A percentile compares a stretch with the other conserved stretches of the same genome.
These are phyloP conservation scores for Maudiozyma serrabonitensis DNA, from an alignment of 805 yeast genomes.

Conservation along the genomic window DNA sequence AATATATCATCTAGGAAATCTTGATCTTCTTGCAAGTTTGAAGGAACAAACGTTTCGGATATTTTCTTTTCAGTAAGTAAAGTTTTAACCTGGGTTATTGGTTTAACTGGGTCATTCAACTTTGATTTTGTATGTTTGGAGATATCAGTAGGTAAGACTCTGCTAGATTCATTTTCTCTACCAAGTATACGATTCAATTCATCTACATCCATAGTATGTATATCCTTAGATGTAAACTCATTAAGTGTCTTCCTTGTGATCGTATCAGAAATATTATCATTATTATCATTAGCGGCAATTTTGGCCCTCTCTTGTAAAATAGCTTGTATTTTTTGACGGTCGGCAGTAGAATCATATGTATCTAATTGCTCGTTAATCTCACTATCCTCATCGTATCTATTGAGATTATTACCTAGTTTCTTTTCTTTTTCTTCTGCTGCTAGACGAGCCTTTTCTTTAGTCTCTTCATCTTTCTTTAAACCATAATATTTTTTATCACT, in stretches of 20 bases:
- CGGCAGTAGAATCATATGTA: constrained; percentile 2
- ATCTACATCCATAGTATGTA: constrained; percentile 2
- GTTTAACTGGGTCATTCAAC: too few relatives aligned
- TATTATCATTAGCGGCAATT: not conserved
- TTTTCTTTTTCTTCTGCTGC: constrained; percentile 11
- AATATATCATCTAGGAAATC: constrained; percentile 21
- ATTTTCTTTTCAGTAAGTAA: not conserved
- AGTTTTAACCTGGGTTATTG: too few relatives aligned
- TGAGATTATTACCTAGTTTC: constrained; percentile 15
- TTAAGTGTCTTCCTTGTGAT: not conserved
- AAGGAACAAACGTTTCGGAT: constrained; percentile 9
- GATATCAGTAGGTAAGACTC: too few relatives aligned
- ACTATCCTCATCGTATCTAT: constrained; percentile 18
- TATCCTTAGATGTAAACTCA: not conserved
- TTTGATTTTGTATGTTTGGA: too few relatives aligned
- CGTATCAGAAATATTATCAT: not conserved
- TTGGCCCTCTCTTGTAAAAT: constrained; percentile 4
- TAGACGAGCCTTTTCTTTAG: constrained; percentile 10
- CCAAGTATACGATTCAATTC: constrained; percentile 1
- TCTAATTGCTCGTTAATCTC: constrained; percentile 8
- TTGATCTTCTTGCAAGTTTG: constrained; percentile 16
- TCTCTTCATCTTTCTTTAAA: constrained; percentile 15
- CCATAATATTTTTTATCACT: constrained; percentile 30
- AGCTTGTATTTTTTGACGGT: constrained; percentile 7
- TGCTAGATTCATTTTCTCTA: not conserved